These are phyloP conservation scores for Paraurostyla sp. DNA, from an alignment of 73 alveolate species.

Conservation along the genomic window DNA sequence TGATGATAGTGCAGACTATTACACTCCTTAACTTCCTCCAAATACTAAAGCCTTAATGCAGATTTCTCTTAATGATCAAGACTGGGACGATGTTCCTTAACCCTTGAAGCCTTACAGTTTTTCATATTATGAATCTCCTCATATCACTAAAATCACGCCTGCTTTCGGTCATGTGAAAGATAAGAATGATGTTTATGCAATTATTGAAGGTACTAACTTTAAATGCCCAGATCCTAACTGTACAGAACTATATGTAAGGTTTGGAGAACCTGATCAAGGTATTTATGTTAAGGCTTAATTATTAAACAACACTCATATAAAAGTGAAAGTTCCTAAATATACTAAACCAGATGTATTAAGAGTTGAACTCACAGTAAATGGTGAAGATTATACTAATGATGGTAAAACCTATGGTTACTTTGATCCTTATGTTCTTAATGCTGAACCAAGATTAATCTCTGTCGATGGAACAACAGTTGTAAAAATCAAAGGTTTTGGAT, in stretches of 20 bases:
- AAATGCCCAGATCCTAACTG: constrained; percentile 75
- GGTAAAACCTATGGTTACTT: constrained; percentile 83
- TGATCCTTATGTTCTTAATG: constrained; percentile 92
- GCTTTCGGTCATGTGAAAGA: constrained; percentile 90
- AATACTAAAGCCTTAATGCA: constrained; percentile 77
- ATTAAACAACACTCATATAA: constrained; percentile 67
- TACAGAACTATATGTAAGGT: constrained; percentile 83
- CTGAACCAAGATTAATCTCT: constrained; percentile 88
- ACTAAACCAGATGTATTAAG: constrained; percentile 90
- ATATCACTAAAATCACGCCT: constrained; percentile 82
- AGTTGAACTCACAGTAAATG: constrained; percentile 89
- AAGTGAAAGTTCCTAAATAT: constrained; percentile 83
- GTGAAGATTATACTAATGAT: constrained; percentile 91
- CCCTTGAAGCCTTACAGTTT: constrained; percentile 44
- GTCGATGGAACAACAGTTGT: constrained; percentile 89
- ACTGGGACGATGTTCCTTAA: constrained; percentile 64
- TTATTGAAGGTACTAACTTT: constrained; percentile 74
- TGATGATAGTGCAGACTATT: constrained; percentile 78
- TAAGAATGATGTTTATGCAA: constrained; percentile 67
- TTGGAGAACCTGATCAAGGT: constrained; percentile 77
- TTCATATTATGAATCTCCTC: constrained; percentile 87
- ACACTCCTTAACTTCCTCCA: constrained; percentile 84
- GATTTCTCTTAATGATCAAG: constrained; percentile 88
- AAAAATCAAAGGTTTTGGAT: constrained; percentile 92
- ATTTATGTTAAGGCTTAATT: constrained; percentile 75